These are phyloP conservation scores for Lupinus albus DNA, from an alignment of 306 rosid species.

Conservation along the genomic window DNA sequence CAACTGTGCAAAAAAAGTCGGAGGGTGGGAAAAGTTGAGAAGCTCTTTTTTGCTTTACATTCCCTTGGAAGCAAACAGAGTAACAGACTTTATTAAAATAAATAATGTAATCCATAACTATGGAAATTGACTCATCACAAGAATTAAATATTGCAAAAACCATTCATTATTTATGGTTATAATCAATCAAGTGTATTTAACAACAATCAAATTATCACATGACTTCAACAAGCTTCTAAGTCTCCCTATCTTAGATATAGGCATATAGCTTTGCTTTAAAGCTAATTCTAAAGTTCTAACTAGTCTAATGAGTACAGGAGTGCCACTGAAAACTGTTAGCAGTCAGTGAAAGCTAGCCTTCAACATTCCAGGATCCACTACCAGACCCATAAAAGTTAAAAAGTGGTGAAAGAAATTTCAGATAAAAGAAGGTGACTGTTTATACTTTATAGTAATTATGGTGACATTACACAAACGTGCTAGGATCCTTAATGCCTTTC, in stretches of 20 bases:
- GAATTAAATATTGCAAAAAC: conserved; percentile 13
- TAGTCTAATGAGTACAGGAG: neutral
- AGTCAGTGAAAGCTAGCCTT: conserved; percentile 29
- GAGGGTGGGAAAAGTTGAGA: neutral
- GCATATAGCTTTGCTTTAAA: conserved; percentile 25
- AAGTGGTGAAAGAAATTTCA: neutral
- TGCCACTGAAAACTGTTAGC: neutral
- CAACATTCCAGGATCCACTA: conserved; percentile 20
- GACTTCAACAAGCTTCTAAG: neutral
- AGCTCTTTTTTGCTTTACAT: neutral
- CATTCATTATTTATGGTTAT: neutral
- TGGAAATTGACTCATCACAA: conserved; percentile 10
- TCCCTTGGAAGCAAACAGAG: neutral
- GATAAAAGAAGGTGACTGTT: neutral
- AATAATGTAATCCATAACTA: neutral
- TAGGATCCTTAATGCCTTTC: neutral
- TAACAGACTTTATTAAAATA: neutral
- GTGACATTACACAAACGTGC: neutral
- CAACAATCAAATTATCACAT: neutral
- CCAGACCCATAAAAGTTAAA: conserved; percentile 3
- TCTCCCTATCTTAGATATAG: conserved; percentile 8
- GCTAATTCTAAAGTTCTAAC: conserved; percentile 28
- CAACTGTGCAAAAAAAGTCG: neutral
- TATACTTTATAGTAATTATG: conserved; percentile 6
- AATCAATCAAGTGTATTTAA: too few relatives aligned